These are phyloP conservation scores for Nannizzia gypsea DNA, from an alignment of 2,329 filamentous ascomycete species.

Conservation along the genomic window DNA sequence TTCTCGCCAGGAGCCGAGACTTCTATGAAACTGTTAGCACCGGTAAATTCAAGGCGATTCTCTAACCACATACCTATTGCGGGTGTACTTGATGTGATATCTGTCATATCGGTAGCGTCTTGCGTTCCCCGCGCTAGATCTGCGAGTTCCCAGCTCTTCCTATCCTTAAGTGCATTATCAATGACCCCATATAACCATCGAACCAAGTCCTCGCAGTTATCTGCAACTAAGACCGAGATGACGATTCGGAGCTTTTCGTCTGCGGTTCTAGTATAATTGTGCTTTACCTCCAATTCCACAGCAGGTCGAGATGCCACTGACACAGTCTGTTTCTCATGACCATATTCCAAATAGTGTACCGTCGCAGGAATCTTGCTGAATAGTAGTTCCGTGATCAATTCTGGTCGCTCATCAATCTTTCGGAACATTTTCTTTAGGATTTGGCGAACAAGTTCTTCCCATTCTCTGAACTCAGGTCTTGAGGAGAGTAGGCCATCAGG, in stretches of 20 bases:
- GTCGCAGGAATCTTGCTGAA: constrained; percentile 85
- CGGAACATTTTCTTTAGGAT: constrained; percentile 70
- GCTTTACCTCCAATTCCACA: constrained; percentile 72
- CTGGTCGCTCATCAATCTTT: constrained; percentile 74
- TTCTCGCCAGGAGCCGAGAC: constrained; percentile 54
- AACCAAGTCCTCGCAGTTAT: constrained; percentile 63
- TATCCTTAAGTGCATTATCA: constrained; percentile 55
- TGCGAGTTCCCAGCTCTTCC: constrained; percentile 64
- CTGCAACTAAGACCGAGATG: constrained; percentile 67
- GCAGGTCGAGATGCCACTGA: constrained; percentile 56
- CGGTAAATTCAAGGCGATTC: constrained; percentile 12
- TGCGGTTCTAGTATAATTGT: constrained; percentile 48
- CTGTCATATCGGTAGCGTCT: constrained; percentile 26
- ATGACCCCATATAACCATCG: constrained; percentile 70
- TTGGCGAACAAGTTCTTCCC: constrained; percentile 80
- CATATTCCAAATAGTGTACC: constrained; percentile 78
- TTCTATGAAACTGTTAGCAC: constrained; percentile 30
- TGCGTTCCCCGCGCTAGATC: constrained; percentile 45
- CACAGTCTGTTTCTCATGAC: constrained; percentile 67
- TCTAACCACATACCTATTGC: constrained; percentile 36
- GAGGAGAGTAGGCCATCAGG: constrained; percentile 60
- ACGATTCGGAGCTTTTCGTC: constrained; percentile 67
- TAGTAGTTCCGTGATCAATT: constrained; percentile 78
- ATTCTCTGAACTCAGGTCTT: constrained; percentile 64
- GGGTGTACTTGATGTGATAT: constrained; percentile 17